Percentiles rank a stretch among this genome's conserved stretches.
Evolutionary conservation across 306 rosid genomes (phyloP).

Genomic region (Calophaca sinica): DNA sequence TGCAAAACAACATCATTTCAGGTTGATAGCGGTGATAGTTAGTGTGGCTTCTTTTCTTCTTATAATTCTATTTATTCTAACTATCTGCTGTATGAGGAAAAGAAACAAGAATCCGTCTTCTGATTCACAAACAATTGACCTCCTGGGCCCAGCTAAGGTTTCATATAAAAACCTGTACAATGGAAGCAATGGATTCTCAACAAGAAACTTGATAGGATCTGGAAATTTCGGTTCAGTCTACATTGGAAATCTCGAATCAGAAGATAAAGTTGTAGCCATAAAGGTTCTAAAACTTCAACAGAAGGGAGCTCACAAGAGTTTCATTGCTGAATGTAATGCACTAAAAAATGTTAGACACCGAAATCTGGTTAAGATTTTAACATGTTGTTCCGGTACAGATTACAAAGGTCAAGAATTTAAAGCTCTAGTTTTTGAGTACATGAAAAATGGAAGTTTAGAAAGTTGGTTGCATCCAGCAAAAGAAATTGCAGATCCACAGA

Average conservation of each 20-base stretch:
- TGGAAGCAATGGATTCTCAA: slow-evolving; percentile 41
- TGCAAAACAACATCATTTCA: slow-evolving; percentile 22
- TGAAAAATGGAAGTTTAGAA: slow-evolving; percentile 53
- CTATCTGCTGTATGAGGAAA: slow-evolving; percentile 21
- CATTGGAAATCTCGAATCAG: slow-evolving; percentile 31
- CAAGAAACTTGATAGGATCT: slow-evolving; percentile 35
- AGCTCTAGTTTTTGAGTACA: slow-evolving; percentile 47
- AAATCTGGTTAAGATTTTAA: slow-evolving; percentile 43
- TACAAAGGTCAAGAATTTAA: slow-evolving; percentile 46
- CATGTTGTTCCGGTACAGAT: slow-evolving; percentile 43
- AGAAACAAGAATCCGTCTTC: not conserved
- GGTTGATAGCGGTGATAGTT: slow-evolving; percentile 19
- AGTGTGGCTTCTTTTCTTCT: slow-evolving; percentile 36
- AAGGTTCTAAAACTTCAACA: slow-evolving; percentile 49
- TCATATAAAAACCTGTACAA: slow-evolving; percentile 37
- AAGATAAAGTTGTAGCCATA: slow-evolving; percentile 41
- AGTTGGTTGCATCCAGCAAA: slow-evolving; percentile 37
- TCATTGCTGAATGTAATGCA: slow-evolving; percentile 43
- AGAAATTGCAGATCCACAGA: not conserved
- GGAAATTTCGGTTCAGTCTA: slow-evolving; percentile 43
- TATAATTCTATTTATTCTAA: not conserved
- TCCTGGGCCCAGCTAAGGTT: not conserved
- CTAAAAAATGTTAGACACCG: slow-evolving; percentile 42
- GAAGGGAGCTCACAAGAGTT: slow-evolving; percentile 49
- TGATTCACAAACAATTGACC: slow-evolving; percentile 3